Evolutionary conservation across 2,329 filamentous ascomycete genomes (phyloP).

Genomic region (Cercospora canescens): DNA sequence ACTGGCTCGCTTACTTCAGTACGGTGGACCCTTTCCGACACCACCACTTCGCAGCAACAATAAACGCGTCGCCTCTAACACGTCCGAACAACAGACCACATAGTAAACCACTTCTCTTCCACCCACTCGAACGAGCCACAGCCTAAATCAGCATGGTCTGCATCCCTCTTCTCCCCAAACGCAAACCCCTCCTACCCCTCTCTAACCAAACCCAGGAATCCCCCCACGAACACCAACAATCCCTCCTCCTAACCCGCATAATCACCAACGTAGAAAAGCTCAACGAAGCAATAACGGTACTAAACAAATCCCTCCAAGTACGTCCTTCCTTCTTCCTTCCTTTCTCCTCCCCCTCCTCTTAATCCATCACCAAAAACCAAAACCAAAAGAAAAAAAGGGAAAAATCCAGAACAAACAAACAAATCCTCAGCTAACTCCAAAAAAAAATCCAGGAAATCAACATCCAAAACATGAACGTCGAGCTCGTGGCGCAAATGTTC

Average conservation of each 20-base stretch:
- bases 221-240: constrained; percentile 97
- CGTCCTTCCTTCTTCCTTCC: background rate
- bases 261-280: constrained; percentile 98
- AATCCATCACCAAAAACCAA: background rate
- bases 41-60: background rate
- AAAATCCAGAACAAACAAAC: background rate
- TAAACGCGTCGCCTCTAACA: too few relatives aligned
- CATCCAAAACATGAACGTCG: constrained; percentile 97
- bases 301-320: constrained; percentile 91
- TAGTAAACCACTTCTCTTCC: too few relatives aligned
- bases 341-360: background rate
- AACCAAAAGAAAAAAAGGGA: background rate
- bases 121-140: background rate
- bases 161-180: too few relatives aligned
- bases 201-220: constrained; percentile 66
- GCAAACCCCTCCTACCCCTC: background rate
- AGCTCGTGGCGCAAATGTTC: constrained; percentile 98
- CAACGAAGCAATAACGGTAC: constrained; percentile 86
- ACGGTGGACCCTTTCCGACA: background rate
- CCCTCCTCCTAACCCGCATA: constrained; percentile 86
- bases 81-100: too few relatives aligned
- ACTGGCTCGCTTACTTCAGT: too few relatives aligned
- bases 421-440: background rate
- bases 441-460: constrained; percentile 76
- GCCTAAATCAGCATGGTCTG: too few relatives aligned